Percentiles rank a stretch among this genome's conserved stretches.
Conservation (phyloP, 2,329 filamentous ascomycete species). For the Penicillium sp. region DNA sequence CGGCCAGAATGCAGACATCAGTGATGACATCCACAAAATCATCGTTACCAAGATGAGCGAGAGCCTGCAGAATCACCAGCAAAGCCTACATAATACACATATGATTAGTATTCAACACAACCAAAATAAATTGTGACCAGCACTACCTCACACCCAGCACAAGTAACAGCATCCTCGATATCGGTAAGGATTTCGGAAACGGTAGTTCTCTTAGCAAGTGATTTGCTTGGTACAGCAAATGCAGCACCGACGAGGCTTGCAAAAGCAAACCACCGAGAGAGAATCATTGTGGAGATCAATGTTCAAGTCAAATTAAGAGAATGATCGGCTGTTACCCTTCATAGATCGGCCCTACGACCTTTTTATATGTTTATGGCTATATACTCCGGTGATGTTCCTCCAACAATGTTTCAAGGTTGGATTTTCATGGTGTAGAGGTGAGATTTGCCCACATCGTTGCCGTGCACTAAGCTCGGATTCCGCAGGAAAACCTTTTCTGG, state of each 20-base stretch:
- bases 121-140: not conserved
- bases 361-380: not conserved
- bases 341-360: not conserved
- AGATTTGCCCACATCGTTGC: not conserved
- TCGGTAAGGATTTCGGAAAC: slow-evolving; percentile 26
- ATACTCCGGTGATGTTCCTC: not conserved
- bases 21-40: slow-evolving; percentile 42
- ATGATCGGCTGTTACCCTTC: not conserved
- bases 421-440: not conserved
- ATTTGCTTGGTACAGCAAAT: slow-evolving; percentile 1
- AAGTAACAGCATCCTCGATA: slow-evolving; percentile 30
- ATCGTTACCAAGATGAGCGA: slow-evolving; percentile 47
- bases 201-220: slow-evolving; percentile 13
- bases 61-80: slow-evolving; percentile 44
- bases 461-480: not conserved
- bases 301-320: not conserved
- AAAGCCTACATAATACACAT: slow-evolving; percentile 27
- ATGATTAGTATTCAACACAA: not conserved
- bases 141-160: slow-evolving; percentile 31
- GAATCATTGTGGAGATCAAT: slow-evolving; percentile 2
- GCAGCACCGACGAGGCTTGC: slow-evolving; percentile 9
- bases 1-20: slow-evolving; percentile 36
- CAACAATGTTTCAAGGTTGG: not conserved
- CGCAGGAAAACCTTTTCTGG: not conserved
- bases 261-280: slow-evolving; percentile 2